These are phyloP conservation scores for Beta vulgaris DNA, from an alignment of 148 eudicot genomes.

Conservation along the genomic window DNA sequence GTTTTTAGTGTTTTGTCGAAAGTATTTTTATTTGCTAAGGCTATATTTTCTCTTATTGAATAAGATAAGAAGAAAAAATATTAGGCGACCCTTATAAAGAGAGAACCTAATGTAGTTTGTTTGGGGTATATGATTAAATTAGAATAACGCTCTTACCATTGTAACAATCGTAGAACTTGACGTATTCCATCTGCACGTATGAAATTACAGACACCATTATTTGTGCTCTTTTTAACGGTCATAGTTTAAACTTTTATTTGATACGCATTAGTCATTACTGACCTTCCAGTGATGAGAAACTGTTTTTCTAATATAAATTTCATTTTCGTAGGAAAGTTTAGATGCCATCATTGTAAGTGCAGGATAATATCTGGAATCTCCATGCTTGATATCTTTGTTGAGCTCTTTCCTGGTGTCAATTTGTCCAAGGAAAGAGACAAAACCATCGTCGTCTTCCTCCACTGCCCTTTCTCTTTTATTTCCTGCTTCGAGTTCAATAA, in stretches of 20 bases:
- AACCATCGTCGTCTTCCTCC: background rate
- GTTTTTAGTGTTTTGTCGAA: no score
- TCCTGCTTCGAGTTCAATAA: conserved; percentile 17
- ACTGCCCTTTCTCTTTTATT: background rate
- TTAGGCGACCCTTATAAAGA: no score
- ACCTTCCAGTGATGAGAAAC: conserved; percentile 61
- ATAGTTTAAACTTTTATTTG: background rate
- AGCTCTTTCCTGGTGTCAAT: conserved; percentile 45
- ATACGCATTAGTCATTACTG: background rate
- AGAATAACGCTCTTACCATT: conserved; percentile 43
- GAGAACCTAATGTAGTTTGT: no score
- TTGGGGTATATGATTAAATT: no score
- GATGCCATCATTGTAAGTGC: conserved; percentile 67
- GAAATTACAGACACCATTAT: background rate
- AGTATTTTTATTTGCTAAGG: no score
- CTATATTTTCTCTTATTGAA: no score
- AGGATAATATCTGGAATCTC: conserved; percentile 45
- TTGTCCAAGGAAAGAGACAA: conserved; percentile 31
- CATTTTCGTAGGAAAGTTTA: conserved; percentile 64
- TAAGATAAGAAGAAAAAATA: no score
- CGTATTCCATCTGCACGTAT: conserved; percentile 62
- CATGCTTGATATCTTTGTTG: conserved; percentile 37
- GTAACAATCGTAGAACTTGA: conserved; percentile 55
- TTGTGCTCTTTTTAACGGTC: background rate
- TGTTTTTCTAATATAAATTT: conserved; percentile 21